Base-by-base conservation (phyloP, 768 basidiomycete species). In the Clitopilus hobsonii region DNA sequence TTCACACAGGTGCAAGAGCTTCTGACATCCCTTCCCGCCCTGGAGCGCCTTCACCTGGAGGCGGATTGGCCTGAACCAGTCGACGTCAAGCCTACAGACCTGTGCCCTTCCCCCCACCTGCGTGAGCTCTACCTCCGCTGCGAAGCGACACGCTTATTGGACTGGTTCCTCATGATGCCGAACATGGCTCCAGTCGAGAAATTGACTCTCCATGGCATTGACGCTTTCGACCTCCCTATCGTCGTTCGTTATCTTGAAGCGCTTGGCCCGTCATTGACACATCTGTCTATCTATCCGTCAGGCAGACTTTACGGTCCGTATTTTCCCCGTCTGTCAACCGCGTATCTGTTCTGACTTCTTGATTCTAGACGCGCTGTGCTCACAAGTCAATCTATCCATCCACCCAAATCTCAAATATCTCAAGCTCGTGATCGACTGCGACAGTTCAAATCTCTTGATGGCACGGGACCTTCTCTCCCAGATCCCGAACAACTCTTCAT, bases 41-140 rank as follows among this genome's bases (percentile, higher is more conserved):
- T 60, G 5, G 51, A 60, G 49, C 41, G 32, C 18, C 51, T 60
- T 22, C 52, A 57, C 23, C 51, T 60, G 4, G 59, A 60, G 54
- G 59, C 56, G 16, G 56, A 57, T 23, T 60, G 59, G 59, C 54
- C 53, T 6, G 54, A 57, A 52, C 59, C 59, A 14, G 22, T 10
- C 24, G 24, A 20, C 0, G 52, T 59, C 10, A 20, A 20, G 26
- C 53, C 53, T 6, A 56, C 29, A 16, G 28, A 55, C 1, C 24
- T 25, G 2, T 55, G 48, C 8, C 54, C 56, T 2, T 51, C 56
- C 36, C 55, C 54, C 20, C 45, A 55, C 30, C 48, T 60, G 28
- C 59, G 59, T 26, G 56, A 60, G 45, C 32, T 60, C 14, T 47
- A 57, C 26, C 53, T 60, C 11, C 59, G 59, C n/a, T 57, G 59